Conservation (phyloP, 331 rosid species). For the Pyracantha coccinea region DNA sequence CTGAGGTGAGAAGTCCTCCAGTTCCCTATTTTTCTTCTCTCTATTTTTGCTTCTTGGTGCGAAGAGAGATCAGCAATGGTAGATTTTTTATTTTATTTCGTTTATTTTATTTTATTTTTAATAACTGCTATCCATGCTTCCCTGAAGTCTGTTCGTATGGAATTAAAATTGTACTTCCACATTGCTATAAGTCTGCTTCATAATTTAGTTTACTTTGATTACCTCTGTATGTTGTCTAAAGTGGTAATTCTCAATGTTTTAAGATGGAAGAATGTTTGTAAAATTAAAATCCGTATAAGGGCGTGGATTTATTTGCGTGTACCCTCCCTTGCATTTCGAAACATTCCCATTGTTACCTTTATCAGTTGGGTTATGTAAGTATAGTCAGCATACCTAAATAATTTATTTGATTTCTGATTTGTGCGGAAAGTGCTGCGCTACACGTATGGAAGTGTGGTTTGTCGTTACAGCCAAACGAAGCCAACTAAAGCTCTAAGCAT, state of each 20-base stretch:
- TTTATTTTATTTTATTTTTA: not conserved
- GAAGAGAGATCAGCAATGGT: not conserved
- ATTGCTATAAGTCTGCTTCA: not conserved
- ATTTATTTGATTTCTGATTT: not conserved
- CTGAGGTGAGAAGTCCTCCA: slow-evolving; percentile 42
- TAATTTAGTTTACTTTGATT: not conserved
- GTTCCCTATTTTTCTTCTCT: not conserved
- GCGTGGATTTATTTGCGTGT: not conserved
- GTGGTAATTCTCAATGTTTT: not conserved
- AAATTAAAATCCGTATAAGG: not conserved
- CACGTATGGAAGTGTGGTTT: not conserved
- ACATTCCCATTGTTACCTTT: not conserved
- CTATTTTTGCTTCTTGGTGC: not conserved
- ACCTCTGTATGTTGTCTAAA: not conserved
- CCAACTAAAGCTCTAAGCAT: not conserved
- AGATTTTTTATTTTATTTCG: not conserved
- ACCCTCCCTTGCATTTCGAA: not conserved
- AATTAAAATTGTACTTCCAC: not conserved
- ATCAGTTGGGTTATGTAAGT: not conserved
- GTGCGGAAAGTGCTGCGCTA: not conserved
- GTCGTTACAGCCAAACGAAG: not conserved
- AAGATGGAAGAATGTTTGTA: not conserved
- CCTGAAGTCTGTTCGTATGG: not conserved
- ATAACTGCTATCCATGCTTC: not conserved
- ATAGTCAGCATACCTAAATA: not conserved